Evolutionary conservation across 768 basidiomycete species (phyloP).

Genomic region (Suillus occidentalis): DNA sequence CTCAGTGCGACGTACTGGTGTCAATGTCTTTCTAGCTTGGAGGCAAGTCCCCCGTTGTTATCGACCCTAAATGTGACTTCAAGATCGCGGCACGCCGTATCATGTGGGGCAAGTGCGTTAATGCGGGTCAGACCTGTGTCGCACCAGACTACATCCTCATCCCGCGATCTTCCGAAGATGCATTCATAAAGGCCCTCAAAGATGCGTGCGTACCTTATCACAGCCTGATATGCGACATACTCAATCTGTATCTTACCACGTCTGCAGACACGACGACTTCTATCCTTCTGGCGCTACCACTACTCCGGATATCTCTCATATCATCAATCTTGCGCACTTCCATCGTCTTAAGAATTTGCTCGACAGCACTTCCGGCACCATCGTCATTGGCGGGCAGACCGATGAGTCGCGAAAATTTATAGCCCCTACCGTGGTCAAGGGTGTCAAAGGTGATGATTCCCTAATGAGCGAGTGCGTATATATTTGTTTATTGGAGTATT

Average conservation of each 20-base stretch:
- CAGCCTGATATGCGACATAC: neutral
- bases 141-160: slow-evolving; percentile 60
- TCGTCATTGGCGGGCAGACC: slow-evolving; percentile 64
- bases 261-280: slow-evolving; percentile 25
- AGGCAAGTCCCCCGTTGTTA: slow-evolving; percentile 74
- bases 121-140: slow-evolving; percentile 77
- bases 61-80: slow-evolving; percentile 71
- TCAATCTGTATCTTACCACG: neutral
- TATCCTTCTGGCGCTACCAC: slow-evolving; percentile 45
- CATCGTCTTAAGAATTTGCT: slow-evolving; percentile 60
- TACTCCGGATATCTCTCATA: slow-evolving; percentile 47
- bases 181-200: slow-evolving; percentile 40
- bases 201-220: slow-evolving; percentile 37
- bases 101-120: slow-evolving; percentile 79
- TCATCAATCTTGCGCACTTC: slow-evolving; percentile 55
- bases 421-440: slow-evolving; percentile 69
- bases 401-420: slow-evolving; percentile 62
- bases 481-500: neutral
- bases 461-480: slow-evolving; percentile 73
- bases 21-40: slow-evolving; percentile 43
- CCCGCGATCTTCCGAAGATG: slow-evolving; percentile 39
- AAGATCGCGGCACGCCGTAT: slow-evolving; percentile 66
- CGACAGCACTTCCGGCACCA: slow-evolving; percentile 62
- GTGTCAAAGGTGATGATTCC: slow-evolving; percentile 62
- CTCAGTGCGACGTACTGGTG: neutral